Evolutionary conservation across 2,329 filamentous ascomycete species (phyloP).

Genomic region (Daldinia eschscholtzii): DNA sequence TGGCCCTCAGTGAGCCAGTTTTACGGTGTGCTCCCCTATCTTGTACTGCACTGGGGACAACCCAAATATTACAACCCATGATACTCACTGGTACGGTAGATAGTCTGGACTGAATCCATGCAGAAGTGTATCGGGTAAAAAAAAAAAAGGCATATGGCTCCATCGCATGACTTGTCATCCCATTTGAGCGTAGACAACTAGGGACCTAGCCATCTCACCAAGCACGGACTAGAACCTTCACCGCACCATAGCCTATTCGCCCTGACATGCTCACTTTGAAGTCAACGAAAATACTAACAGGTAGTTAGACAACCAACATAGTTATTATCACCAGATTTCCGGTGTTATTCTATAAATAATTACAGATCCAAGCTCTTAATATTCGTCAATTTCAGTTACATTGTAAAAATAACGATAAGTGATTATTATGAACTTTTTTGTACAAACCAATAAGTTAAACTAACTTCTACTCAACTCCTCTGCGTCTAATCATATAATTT

Average conservation of each 20-base stretch:
- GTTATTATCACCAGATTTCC: not conserved
- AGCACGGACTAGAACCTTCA: not conserved
- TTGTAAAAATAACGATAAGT: not conserved
- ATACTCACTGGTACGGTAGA: not conserved
- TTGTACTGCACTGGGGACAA: not conserved
- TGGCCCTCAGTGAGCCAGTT: not conserved
- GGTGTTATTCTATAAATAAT: not conserved
- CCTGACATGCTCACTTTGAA: not conserved
- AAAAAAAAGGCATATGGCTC: not conserved
- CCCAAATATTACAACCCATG: not conserved
- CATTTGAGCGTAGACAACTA: not conserved
- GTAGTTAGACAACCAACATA: not conserved
- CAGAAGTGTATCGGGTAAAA: not conserved
- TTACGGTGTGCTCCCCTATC: not conserved
- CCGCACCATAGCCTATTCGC: not conserved
- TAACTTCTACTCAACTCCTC: not conserved
- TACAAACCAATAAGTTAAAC: not conserved
- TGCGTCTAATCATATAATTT: not conserved
- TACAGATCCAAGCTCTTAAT: not conserved
- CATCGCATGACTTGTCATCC: conserved; percentile 6
- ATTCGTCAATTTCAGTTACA: not conserved
- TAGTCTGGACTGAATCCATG: not conserved
- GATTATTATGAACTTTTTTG: not conserved
- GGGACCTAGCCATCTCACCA: not conserved
- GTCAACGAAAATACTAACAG: not conserved